Conservation (phyloP, 2,329 filamentous ascomycete genomes). For the Talaromyces atroroseus region DNA sequence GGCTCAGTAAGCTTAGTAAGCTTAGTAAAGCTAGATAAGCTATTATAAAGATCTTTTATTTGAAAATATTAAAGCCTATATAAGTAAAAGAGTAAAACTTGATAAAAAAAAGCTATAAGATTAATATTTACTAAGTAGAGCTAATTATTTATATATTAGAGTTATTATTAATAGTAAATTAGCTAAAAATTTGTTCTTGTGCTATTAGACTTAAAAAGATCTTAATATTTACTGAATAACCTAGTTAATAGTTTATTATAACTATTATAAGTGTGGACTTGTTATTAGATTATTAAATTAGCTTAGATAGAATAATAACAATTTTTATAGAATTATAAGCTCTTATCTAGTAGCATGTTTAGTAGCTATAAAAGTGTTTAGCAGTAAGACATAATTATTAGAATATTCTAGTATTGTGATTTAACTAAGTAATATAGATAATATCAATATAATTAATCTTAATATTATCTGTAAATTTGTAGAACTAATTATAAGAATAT, state of each 20-base stretch:
- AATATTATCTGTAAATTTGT: background rate
- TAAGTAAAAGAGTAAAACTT: conserved; percentile 19
- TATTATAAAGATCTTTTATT: background rate
- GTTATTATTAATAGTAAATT: conserved; percentile 29
- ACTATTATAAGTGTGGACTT: conserved; percentile 34
- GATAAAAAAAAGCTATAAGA: conserved; percentile 25
- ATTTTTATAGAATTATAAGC: conserved; percentile 28
- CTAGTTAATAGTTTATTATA: conserved; percentile 35
- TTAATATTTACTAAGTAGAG: conserved; percentile 26
- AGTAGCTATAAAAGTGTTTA: background rate
- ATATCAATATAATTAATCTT: background rate
- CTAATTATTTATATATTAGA: conserved; percentile 27
- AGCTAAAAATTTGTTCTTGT: conserved; percentile 29
- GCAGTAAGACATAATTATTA: background rate
- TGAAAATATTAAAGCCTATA: background rate
- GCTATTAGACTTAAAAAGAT: conserved; percentile 27
- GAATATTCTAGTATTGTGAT: background rate
- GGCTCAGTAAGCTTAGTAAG: background rate
- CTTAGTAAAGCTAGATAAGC: background rate
- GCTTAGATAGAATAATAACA: conserved; percentile 25
- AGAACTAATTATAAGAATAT: background rate
- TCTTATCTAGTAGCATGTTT: background rate
- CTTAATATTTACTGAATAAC: conserved; percentile 38
- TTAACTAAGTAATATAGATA: background rate
- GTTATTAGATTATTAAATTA: conserved; percentile 29